phyloP scores from a whole-genome alignment of 1,284 basidiomycete genomes.

The Rhodotorula sp. region DNA sequence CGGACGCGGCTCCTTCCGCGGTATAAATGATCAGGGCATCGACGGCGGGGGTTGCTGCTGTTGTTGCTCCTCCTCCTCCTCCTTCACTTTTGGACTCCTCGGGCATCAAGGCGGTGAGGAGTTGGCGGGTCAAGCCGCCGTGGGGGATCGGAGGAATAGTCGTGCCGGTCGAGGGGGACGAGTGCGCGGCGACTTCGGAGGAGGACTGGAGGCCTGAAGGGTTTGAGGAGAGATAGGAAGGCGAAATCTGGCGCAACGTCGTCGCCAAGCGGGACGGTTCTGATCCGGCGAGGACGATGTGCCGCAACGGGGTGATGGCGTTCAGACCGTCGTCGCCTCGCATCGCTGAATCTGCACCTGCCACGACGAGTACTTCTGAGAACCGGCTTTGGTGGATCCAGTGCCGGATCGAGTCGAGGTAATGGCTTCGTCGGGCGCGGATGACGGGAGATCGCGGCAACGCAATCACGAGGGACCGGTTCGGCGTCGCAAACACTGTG shows the following conservation, averaged over 20 bases:
- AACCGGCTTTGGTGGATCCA: conserved; percentile 15
- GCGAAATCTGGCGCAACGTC: conserved; percentile 57
- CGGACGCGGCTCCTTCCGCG: conserved; percentile 24
- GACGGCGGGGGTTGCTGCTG: background rate
- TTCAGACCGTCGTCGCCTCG: conserved; percentile 29
- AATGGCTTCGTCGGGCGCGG: conserved; percentile 20
- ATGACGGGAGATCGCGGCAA: conserved; percentile 39
- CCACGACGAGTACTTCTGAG: conserved; percentile 22
- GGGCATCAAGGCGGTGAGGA: conserved; percentile 16
- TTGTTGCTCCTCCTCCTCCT: background rate
- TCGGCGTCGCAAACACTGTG: conserved; percentile 19
- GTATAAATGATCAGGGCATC: conserved; percentile 32
- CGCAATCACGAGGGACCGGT: conserved; percentile 18
- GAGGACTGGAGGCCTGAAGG: conserved; percentile 49
- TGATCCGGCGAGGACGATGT: conserved; percentile 52
- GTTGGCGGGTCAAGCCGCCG: conserved; percentile 28
- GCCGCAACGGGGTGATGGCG: conserved; percentile 18
- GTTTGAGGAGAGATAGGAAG: conserved; percentile 58
- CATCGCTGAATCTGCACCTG: conserved; percentile 29
- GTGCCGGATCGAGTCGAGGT: conserved; percentile 14
- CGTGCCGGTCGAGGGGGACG: conserved; percentile 55
- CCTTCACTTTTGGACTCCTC: background rate
- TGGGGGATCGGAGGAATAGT: conserved; percentile 52
- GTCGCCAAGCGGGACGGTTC: conserved; percentile 52
- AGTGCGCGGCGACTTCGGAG: conserved; percentile 52